Base-by-base conservation (phyloP, 140 eudicot species). In the Senecio squalidus region DNA sequence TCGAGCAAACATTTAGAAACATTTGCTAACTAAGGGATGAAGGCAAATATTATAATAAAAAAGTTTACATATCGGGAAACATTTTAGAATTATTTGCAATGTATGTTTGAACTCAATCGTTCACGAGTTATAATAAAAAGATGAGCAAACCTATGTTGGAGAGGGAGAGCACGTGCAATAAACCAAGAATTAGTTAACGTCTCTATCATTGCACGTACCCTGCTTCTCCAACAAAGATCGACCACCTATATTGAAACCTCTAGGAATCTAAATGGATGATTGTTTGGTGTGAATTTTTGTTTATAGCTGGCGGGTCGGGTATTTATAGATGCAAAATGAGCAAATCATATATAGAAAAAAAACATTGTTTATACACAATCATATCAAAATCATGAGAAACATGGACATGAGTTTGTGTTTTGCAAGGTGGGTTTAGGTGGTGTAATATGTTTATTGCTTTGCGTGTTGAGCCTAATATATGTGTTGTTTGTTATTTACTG, bases 221-320 rank as follows among this genome's bases (percentile, higher is more conserved):
- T 82, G 85, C 91, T 82, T 86, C 95, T 86, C 95, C 95, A 86
- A 40, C 95, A 58, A 41, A 80, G 74, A 75, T 60, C 26, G 44
- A 76, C 49, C 83, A 46, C 82, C 81, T 63, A 56, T 58, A 3
- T 9, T n/a, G n/a, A n/a, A n/a, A n/a, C n/a, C n/a, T n/a, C n/a
- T n/a, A n/a, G n/a, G n/a, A n/a, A n/a, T n/a, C n/a, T n/a, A n/a
- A n/a, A n/a, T n/a, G n/a, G n/a, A n/a, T n/a, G n/a, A n/a, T n/a
- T n/a, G n/a, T n/a, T n/a, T n/a, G n/a, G n/a, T n/a, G n/a, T n/a
- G n/a, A n/a, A n/a, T n/a, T n/a, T n/a, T n/a, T n/a, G n/a, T n/a
- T n/a, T n/a, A n/a, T n/a, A n/a, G n/a, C n/a, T n/a, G n/a, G n/a
- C n/a, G n/a, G n/a, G n/a, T n/a, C n/a, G n/a, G n/a, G n/a, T n/a